Evolutionary conservation across 2,329 filamentous ascomycete species (phyloP).

Genomic region (Aspergillus candidus): DNA sequence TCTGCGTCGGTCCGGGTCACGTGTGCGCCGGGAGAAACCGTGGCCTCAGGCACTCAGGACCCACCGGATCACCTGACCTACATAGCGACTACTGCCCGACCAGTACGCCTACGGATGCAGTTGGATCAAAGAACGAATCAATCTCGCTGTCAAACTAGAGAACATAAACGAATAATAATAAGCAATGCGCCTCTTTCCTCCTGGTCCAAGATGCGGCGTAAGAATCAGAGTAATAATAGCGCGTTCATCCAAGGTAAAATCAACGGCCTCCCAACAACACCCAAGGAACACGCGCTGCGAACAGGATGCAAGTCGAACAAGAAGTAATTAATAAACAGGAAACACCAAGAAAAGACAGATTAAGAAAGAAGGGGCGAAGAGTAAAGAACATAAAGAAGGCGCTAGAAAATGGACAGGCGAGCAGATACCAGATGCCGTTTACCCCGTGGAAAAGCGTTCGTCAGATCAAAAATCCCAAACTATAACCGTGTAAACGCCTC

Average conservation of each 20-base stretch:
- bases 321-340: too few relatives aligned
- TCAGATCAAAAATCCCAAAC: constrained; percentile 20
- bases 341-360: too few relatives aligned
- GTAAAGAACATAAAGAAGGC: constrained; percentile 1
- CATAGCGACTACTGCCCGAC: too few relatives aligned
- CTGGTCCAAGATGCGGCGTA: constrained; percentile 13
- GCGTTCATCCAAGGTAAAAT: constrained; percentile 1
- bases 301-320: too few relatives aligned
- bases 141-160: too few relatives aligned
- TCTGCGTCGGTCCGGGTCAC: constrained; percentile 16
- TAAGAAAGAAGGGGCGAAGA: too few relatives aligned
- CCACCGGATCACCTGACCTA: too few relatives aligned
- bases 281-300: too few relatives aligned
- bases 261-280: too few relatives aligned
- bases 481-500: constrained; percentile 21
- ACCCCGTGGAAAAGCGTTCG: constrained; percentile 7
- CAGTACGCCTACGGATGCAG: too few relatives aligned
- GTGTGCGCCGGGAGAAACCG: constrained; percentile 5
- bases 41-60: not conserved
- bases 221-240: not conserved
- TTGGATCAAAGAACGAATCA: too few relatives aligned
- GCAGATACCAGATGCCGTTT: constrained; percentile 13
- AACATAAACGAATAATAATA: too few relatives aligned
- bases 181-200: not conserved
- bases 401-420: constrained; percentile 5